Evolutionary conservation across 306 rosid species (phyloP).

Genomic region (Comarum palustre): DNA sequence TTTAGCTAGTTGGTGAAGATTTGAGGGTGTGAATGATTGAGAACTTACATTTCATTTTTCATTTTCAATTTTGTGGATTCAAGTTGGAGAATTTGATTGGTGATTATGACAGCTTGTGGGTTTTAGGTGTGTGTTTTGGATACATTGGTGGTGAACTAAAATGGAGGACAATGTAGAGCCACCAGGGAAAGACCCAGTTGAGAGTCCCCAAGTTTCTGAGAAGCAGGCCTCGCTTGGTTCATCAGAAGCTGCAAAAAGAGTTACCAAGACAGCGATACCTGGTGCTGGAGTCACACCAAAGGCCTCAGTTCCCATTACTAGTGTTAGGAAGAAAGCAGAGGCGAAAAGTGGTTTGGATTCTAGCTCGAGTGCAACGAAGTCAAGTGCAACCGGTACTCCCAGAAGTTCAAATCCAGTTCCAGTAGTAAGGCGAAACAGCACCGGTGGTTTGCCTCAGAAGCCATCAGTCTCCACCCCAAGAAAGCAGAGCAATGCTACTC

Average conservation of each 20-base stretch:
- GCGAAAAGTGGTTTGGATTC: conserved; percentile 36
- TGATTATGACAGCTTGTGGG: conserved; percentile 11
- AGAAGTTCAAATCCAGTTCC: conserved; percentile 44
- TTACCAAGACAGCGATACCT: conserved; percentile 36
- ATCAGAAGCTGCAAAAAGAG: conserved; percentile 33
- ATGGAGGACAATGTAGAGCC: conserved; percentile 64
- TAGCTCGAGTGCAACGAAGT: conserved; percentile 35
- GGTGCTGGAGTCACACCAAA: conserved; percentile 32
- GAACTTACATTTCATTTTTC: background rate
- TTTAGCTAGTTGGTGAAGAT: conserved; percentile 13
- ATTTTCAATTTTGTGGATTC: background rate
- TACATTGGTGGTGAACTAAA: conserved; percentile 14
- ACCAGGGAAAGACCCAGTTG: conserved; percentile 36
- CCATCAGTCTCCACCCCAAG: conserved; percentile 36
- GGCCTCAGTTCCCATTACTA: conserved; percentile 26
- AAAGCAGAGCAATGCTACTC: conserved; percentile 27
- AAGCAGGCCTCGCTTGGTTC: conserved; percentile 28
- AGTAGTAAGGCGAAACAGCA: conserved; percentile 57
- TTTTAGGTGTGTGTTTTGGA: conserved; percentile 21
- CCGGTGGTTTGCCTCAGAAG: conserved; percentile 68
- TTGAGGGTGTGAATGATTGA: background rate
- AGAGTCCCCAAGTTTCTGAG: conserved; percentile 29
- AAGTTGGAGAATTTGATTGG: background rate
- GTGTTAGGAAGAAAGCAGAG: conserved; percentile 49
- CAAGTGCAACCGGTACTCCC: conserved; percentile 40